These are phyloP conservation scores for Saccharomycopsis sp. DNA, from an alignment of 805 yeast genomes.

Conservation along the genomic window DNA sequence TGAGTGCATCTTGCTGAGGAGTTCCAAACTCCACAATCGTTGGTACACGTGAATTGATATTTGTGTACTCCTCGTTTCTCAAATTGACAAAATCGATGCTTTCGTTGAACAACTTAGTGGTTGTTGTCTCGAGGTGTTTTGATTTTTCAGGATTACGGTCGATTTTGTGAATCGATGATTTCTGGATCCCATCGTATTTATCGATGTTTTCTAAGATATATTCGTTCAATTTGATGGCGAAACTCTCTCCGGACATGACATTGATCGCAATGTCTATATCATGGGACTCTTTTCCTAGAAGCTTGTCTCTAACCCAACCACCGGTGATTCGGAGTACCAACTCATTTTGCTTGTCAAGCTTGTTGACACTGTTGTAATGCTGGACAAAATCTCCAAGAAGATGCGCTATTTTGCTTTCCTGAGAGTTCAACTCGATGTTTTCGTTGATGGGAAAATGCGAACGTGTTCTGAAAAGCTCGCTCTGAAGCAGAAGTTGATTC, in stretches of 20 bases:
- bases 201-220: constrained; percentile 35
- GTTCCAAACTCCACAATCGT: constrained; percentile 68
- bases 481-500: background rate
- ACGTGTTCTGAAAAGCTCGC: background rate
- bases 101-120: constrained; percentile 75
- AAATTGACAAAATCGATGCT: constrained; percentile 92
- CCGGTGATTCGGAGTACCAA: constrained; percentile 80
- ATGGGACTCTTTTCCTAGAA: constrained; percentile 70
- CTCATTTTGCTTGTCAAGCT: constrained; percentile 17
- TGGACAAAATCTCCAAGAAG: constrained; percentile 28
- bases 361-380: constrained; percentile 22
- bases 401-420: constrained; percentile 26
- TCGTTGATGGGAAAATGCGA: background rate
- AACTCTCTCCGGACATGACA: constrained; percentile 74
- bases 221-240: constrained; percentile 59
- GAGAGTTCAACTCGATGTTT: constrained; percentile 22
- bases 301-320: constrained; percentile 97
- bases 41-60: constrained; percentile 76
- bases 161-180: constrained; percentile 61
- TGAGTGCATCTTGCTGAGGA: constrained; percentile 80
- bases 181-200: constrained; percentile 25
- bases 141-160: constrained; percentile 92
- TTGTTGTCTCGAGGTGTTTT: constrained; percentile 94
- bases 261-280: constrained; percentile 93
- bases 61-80: constrained; percentile 79